Conservation (phyloP, 2,329 filamentous ascomycete species). For the Alternaria sp. region DNA sequence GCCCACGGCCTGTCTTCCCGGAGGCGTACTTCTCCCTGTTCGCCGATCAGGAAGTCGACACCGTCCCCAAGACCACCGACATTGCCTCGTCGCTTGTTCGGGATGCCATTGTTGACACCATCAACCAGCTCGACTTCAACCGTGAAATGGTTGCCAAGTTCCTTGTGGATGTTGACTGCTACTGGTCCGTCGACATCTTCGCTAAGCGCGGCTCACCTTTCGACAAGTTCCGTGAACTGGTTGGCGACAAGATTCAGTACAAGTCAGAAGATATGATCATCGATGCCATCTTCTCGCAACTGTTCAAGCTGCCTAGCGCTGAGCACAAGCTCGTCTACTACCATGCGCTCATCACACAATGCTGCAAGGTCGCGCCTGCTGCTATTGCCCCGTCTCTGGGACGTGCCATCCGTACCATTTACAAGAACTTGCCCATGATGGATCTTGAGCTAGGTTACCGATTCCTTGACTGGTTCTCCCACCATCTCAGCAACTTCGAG, state of each 20-base stretch:
- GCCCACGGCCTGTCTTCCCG: constrained; percentile 80
- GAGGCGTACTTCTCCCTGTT: constrained; percentile 96
- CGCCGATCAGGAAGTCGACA: constrained; percentile 82
- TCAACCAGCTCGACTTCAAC: constrained; percentile 94
- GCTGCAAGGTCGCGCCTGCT: constrained; percentile 92
- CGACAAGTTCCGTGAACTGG: constrained; percentile 76
- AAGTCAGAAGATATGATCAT: constrained; percentile 97
- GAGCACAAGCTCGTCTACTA: constrained; percentile 98
- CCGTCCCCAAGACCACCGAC: constrained; percentile 77
- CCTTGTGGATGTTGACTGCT: constrained; percentile 92
- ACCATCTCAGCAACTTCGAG: constrained; percentile 98
- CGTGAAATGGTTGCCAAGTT: constrained; percentile 85
- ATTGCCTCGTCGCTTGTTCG: constrained; percentile 84
- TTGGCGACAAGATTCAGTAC: constrained; percentile 79
- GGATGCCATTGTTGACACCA: constrained; percentile 87
- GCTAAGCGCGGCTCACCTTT: constrained; percentile 92
- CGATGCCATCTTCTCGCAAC: constrained; percentile 96
- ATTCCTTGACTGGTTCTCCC: constrained; percentile 97
- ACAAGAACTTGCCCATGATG: constrained; percentile 79
- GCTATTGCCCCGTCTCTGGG: constrained; percentile 96
- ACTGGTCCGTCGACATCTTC: constrained; percentile 88
- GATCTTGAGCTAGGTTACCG: constrained; percentile 86
- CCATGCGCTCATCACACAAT: constrained; percentile 91
- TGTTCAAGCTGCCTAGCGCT: constrained; percentile 83
- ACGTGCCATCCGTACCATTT: constrained; percentile 89